phyloP scores from a whole-genome alignment of 441 rosid species.

The Pelargonium fulgidum region DNA sequence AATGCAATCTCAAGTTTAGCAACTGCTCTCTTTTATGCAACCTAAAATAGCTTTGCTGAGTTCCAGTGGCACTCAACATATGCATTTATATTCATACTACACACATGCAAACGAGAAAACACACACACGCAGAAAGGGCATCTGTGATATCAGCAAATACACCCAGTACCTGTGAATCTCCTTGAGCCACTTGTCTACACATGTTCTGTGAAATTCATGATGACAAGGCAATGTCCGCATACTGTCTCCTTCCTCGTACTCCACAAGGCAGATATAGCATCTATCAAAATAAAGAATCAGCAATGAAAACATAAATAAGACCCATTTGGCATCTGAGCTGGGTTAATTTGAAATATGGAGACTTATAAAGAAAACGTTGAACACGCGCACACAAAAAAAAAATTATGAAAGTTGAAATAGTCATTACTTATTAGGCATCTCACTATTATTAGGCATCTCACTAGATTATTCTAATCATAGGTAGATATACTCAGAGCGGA shows the following conservation, averaged over 20 bases:
- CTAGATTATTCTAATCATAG: background rate
- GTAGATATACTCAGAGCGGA: background rate
- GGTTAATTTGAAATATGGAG: background rate
- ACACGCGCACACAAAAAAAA: background rate
- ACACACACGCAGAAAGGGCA: too few relatives aligned
- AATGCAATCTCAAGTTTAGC: too few relatives aligned
- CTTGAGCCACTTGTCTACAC: constrained; percentile 95
- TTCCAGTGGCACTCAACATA: background rate
- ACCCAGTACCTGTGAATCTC: constrained; percentile 84
- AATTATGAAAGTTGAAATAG: background rate
- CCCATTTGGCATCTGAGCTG: background rate
- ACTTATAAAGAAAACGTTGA: background rate
- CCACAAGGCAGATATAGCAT: constrained; percentile 95
- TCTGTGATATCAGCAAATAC: constrained; percentile 5
- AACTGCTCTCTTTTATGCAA: too few relatives aligned
- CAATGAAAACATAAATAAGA: constrained; percentile 5
- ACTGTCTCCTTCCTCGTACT: constrained; percentile 87
- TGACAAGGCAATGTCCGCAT: constrained; percentile 81
- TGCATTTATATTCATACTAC: background rate
- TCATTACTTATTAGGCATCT: background rate
- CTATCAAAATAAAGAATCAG: constrained; percentile 29
- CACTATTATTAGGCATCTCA: background rate
- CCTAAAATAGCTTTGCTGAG: background rate
- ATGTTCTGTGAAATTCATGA: constrained; percentile 77
- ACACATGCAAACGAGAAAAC: background rate